phyloP scores from a whole-genome alignment of 169 alveolate genomes.

The Eimeria maxima region DNA sequence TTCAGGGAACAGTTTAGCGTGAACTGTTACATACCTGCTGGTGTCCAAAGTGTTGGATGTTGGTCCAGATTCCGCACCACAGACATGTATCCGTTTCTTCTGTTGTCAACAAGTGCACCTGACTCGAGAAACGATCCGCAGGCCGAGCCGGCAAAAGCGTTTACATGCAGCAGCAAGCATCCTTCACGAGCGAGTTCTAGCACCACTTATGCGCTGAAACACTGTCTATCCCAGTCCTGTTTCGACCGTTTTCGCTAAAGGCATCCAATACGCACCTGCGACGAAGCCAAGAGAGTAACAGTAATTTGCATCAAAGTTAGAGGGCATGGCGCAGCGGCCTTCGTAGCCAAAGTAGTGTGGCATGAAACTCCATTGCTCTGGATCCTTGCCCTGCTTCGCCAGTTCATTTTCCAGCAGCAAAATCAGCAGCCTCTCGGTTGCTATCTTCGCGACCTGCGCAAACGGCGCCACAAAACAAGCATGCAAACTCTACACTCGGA shows the following conservation, averaged over 20 bases:
- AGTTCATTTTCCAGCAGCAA: slow-evolving; percentile 92
- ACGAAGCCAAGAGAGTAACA: slow-evolving; percentile 98
- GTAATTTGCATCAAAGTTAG: slow-evolving; percentile 98
- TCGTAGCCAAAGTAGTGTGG: slow-evolving; percentile 97
- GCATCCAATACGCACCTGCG: slow-evolving; percentile 90
- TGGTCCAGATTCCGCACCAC: slow-evolving; percentile 93
- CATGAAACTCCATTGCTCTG: slow-evolving; percentile 87
- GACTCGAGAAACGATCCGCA: slow-evolving; percentile 89
- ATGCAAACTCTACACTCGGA: background rate
- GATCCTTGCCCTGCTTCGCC: slow-evolving; percentile 78
- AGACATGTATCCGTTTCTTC: slow-evolving; percentile 97
- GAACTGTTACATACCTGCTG: slow-evolving; percentile 65
- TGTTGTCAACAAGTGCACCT: slow-evolving; percentile 92
- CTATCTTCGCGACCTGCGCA: slow-evolving; percentile 97
- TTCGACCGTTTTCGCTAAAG: background rate
- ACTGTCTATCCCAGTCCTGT: background rate
- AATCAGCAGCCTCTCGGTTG: slow-evolving; percentile 98
- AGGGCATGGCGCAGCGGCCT: slow-evolving; percentile 92
- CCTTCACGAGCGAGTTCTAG: background rate
- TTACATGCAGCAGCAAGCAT: background rate
- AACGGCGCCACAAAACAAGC: background rate
- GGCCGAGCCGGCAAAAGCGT: background rate
- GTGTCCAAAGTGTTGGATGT: slow-evolving; percentile 86
- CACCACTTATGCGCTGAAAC: background rate
- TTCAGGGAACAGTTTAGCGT: background rate